Evolutionary conservation across 768 basidiomycete genomes (phyloP), one percentile per base, ranked within the genome.

Genomic region (Amanita pseudoporphyria): DNA sequence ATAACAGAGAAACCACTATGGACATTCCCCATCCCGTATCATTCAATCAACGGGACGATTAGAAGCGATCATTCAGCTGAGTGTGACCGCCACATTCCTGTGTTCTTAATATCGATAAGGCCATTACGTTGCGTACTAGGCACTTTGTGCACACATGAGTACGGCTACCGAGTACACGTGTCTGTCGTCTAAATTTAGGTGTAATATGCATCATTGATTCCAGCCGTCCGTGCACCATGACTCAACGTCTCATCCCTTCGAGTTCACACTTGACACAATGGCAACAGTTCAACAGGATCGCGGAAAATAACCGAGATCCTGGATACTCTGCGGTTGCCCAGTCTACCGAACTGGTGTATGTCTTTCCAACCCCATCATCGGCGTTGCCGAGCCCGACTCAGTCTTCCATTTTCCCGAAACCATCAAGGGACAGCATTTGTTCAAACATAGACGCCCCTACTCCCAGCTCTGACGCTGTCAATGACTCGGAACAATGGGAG

Each of bases 341-440:
- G n/a, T 30, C 22, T 35, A 40, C 31, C 14, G 43, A 53, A 37
- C 52, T 47, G 22, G 45, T 57, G 3, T 60, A 58, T 39, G 46
- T 60, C 6, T 60, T 60, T 46, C 59, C 59, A 31, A 51, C 50
- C 33, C 59, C 59, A 16, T 47, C 56, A 14, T 58, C 59, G 14
- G 48, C 53, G 14, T 54, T 56, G 5, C 40, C 49, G 13, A 57
- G 57, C 52, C 57, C 59, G 9, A 52, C 52, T 45, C 54, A 52
- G 21, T 40, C 43, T 5, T 58, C 59, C 28, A 56, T 52, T 14
- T 21, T 49, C 22, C 55, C 57, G 33, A 45, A 30, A n/a, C 22
- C n/a, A 43, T 43, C 42, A 43, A 43, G 22, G n/a, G 30, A 32
- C 33, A 35, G 44, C 32, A 28, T 21, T 5, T 14, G 18, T 45